Evolutionary conservation across 2,329 filamentous ascomycete species (phyloP).

Genomic region (Fusarium siculi): DNA sequence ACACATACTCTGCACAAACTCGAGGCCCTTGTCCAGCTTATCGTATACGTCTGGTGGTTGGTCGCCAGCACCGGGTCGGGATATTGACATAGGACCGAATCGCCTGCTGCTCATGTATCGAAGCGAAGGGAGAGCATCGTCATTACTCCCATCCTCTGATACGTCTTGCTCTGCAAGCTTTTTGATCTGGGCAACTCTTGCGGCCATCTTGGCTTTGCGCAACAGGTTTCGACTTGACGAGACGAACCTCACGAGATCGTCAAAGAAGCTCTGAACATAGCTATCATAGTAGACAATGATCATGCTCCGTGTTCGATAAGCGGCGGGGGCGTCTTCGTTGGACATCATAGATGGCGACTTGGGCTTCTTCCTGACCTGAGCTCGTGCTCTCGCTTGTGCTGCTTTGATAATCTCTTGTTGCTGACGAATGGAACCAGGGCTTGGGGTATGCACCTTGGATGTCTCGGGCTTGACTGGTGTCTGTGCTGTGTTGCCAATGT

Average conservation of each 20-base stretch:
- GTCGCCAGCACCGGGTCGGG: constrained; percentile 40
- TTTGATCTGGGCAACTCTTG: constrained; percentile 75
- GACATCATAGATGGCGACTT: constrained; percentile 64
- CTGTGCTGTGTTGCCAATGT: constrained; percentile 16
- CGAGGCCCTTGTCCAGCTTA: constrained; percentile 79
- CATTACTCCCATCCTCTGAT: constrained; percentile 59
- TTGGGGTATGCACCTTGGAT: constrained; percentile 36
- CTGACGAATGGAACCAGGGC: constrained; percentile 47
- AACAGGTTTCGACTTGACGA: constrained; percentile 84
- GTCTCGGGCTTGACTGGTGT: constrained; percentile 44
- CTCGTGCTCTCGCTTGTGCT: constrained; percentile 54
- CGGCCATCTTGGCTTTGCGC: constrained; percentile 87
- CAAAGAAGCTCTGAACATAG: constrained; percentile 84
- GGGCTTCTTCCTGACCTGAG: constrained; percentile 60
- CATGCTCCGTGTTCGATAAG: constrained; percentile 77
- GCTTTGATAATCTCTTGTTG: constrained; percentile 58
- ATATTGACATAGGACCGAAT: constrained; percentile 45
- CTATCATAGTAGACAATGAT: constrained; percentile 94
- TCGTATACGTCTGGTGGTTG: constrained; percentile 69
- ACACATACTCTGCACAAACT: constrained; percentile 82
- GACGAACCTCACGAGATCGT: constrained; percentile 83
- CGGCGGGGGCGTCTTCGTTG: constrained; percentile 58
- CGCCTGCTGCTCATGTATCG: constrained; percentile 54
- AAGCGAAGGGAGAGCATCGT: constrained; percentile 54
- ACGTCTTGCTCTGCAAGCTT: constrained; percentile 69